Base-by-base conservation (phyloP, 257 asterid species). In the Vinca minor region DNA sequence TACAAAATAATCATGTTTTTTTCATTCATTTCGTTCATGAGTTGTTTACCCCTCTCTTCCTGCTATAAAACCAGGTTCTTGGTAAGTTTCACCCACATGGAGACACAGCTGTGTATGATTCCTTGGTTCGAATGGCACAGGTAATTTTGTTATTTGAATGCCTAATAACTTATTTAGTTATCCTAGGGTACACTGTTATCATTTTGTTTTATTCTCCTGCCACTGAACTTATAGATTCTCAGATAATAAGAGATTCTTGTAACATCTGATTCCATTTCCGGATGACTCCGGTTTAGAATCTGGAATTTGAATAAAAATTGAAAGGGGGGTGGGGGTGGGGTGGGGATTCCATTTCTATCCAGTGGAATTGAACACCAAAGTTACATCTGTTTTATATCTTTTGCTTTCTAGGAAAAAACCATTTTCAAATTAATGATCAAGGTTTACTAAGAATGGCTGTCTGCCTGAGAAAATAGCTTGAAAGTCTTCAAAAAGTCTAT, bases 71-170 rank as follows among this genome's bases (percentile, higher is more conserved):
- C n/a, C 76, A 92, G 98, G 98, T 93, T 63, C 95, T 93, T 49
- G 98, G 98, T 13, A 93, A 89, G 80, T 93, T 84, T 69, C 98
- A 93, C 75, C 98, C 98, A 15, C 98, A 93, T 39, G 98, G 98
- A 45, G 97, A 93, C 67, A 87, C 48, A 69, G 98, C 98, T 41
- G 97, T 89, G 57, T 93, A 93, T 67, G 98, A 93, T 78, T 85
- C 98, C 59, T 74, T 93, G 91, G 98, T 93, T 66, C 89, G 98
- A 65, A 89, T 93, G 98, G 97, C 98, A 66, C 98, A 93, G 98
- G 97, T 93, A 74, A 60, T 53, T 44, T 29, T 60, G 46, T 13
- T n/a, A 44, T 66, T 32, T 45, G 58, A 54, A 61, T 38, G 63
- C 59, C 58, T 67, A 6, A 7, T 4, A 3, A 60, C 34, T 47